A percentile compares a stretch with the other conserved stretches of the same genome.
Evolutionary conservation across 495 filamentous ascomycete species (phyloP).

Genomic region (Lentithecium fluviatile): DNA sequence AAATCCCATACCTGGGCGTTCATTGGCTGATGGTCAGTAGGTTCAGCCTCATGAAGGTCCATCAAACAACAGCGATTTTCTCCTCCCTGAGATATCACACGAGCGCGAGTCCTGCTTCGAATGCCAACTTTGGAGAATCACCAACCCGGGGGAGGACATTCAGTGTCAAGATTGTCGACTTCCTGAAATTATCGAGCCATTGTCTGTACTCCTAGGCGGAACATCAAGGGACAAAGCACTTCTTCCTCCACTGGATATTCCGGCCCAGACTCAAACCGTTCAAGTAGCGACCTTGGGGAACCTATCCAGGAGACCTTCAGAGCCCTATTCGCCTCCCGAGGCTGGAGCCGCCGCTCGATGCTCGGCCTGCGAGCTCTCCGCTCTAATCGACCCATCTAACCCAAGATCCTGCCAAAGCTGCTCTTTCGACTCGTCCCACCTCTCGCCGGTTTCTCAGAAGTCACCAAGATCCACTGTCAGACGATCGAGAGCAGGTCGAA

Average conservation of each 20-base stretch:
- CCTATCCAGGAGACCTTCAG: neutral
- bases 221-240: neutral
- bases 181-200: constrained; percentile 16
- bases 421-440: neutral
- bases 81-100: constrained; percentile 16
- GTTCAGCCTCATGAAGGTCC: neutral
- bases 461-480: constrained; percentile 11
- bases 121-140: constrained; percentile 28
- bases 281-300: neutral
- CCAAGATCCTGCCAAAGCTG: constrained; percentile 21
- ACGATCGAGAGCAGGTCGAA: constrained; percentile 29
- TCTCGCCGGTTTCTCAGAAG: neutral
- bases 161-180: constrained; percentile 25
- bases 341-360: constrained; percentile 15
- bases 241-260: neutral
- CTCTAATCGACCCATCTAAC: constrained; percentile 15
- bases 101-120: constrained; percentile 14
- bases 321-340: neutral
- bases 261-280: neutral
- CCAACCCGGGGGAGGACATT: constrained; percentile 17
- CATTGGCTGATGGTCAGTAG: constrained; percentile 2
- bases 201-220: neutral
- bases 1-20: neutral
- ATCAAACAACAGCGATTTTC: constrained; percentile 6
- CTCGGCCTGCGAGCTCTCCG: constrained; percentile 32